Base-by-base conservation (phyloP, 805 yeast genomes). In the Candida incommunis region DNA sequence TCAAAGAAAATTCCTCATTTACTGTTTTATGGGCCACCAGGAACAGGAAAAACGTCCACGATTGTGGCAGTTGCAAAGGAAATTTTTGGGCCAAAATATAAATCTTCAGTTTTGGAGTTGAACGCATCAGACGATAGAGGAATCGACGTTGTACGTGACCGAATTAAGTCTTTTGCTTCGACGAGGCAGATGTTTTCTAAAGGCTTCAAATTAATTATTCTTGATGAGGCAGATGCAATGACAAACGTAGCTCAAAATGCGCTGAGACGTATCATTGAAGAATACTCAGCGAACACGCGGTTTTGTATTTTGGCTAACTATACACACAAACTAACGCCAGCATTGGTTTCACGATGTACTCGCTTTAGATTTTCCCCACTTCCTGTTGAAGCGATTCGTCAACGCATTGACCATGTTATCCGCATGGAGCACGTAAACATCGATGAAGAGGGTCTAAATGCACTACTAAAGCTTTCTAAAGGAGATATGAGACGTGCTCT, bases 81-180 rank as follows among this genome's bases (percentile, higher is more conserved):
- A 58, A 75, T 88, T 7, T 88, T 83, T 58, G 99, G 98, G 2
- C 73, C 76, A 48, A 70, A 72, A 51, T 87, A 86, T 61, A 75
- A 72, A 54, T 85, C 85, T 58, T 85, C 86, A 95, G 96, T 92
- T 2, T 66, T 92, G 48, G 99, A 92, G 61, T 71, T 92, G 62
- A 92, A 92, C 64, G 99, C 99, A 2, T 82, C 94, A 2, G 99
- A 92, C 62, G 99, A 92, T 63, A 76, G 99, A 65, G 99, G 99
- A 52, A 92, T 92, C 52, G 96, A 90, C 55, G 97, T 92, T 40
- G 97, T 92, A 18, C 75, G 99, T 52, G 90, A 90, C 55, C 96
- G 88, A 64, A 88, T 92, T 67, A 92, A 92, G 69, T 87, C 83
- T 54, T 92, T 92, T 65, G 98, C 98, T 9, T 78, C 90, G 24